phyloP scores from a whole-genome alignment of 208 protist species.

The Crithidia sp. region DNA sequence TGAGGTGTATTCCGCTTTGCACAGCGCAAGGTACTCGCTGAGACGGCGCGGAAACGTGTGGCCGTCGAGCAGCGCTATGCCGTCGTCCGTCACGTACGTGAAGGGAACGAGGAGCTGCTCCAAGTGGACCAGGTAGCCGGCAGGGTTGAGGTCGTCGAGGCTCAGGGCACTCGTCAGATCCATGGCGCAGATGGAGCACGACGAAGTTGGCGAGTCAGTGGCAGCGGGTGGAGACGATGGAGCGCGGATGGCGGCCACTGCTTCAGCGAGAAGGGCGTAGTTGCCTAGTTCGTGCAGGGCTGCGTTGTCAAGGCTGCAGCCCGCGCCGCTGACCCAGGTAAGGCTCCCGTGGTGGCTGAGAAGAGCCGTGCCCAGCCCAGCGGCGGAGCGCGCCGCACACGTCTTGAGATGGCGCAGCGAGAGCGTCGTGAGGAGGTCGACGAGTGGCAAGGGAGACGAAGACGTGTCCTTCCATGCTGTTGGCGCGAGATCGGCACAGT shows the following conservation, averaged over 20 bases:
- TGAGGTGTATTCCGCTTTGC: not conserved
- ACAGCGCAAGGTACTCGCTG: constrained; percentile 8
- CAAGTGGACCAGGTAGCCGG: constrained; percentile 41
- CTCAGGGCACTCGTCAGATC: constrained; percentile 49
- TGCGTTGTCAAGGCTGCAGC: constrained; percentile 42
- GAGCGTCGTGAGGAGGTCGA: constrained; percentile 20
- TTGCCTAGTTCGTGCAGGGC: constrained; percentile 43
- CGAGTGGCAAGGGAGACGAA: constrained; percentile 6
- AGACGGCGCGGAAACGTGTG: constrained; percentile 32
- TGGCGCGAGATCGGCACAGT: not conserved
- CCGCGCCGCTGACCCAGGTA: constrained; percentile 40
- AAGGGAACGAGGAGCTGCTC: constrained; percentile 62
- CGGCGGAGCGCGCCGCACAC: constrained; percentile 7
- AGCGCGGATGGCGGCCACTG: not conserved
- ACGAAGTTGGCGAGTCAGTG: not conserved
- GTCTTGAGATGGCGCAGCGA: constrained; percentile 8
- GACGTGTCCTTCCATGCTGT: no score
- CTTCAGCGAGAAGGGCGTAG: constrained; percentile 42
- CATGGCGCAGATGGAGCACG: constrained; percentile 45
- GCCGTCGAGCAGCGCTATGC: constrained; percentile 44
- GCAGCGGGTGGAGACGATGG: not conserved
- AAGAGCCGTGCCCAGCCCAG: constrained; percentile 35
- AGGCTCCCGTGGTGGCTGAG: constrained; percentile 35
- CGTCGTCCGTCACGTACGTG: constrained; percentile 40
- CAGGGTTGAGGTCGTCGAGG: constrained; percentile 41